Evolutionary conservation across 2,329 filamentous ascomycete species (phyloP).

Genomic region (Fusarium phyllophilum): DNA sequence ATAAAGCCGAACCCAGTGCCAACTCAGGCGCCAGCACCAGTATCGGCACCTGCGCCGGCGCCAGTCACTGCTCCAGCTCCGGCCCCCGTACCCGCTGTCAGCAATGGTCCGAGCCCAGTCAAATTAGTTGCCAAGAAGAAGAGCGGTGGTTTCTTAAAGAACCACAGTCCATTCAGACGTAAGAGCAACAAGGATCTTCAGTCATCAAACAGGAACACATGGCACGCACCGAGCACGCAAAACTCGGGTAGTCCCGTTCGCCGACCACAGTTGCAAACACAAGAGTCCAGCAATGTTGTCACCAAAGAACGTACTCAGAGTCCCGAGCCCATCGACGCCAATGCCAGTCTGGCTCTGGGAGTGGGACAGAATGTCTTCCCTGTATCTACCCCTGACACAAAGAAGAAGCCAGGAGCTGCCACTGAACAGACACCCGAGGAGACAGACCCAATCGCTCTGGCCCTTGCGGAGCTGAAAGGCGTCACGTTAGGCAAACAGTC

Average conservation of each 20-base stretch:
- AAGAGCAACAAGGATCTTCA: slow-evolving; percentile 84
- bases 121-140: slow-evolving; percentile 75
- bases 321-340: slow-evolving; percentile 88
- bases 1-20: slow-evolving; percentile 15
- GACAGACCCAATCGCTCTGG: slow-evolving; percentile 88
- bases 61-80: neutral
- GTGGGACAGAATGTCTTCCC: slow-evolving; percentile 97
- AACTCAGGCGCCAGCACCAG: neutral
- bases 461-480: slow-evolving; percentile 91
- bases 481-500: slow-evolving; percentile 81
- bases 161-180: slow-evolving; percentile 89
- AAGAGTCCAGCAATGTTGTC: slow-evolving; percentile 51
- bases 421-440: slow-evolving; percentile 64
- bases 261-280: slow-evolving; percentile 53
- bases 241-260: slow-evolving; percentile 48
- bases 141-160: slow-evolving; percentile 92
- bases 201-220: slow-evolving; percentile 66
- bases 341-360: slow-evolving; percentile 92
- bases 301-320: slow-evolving; percentile 64
- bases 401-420: slow-evolving; percentile 46
- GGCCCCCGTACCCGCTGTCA: neutral
- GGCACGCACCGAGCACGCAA: slow-evolving; percentile 57
- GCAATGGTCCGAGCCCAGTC: slow-evolving; percentile 58
- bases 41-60: neutral
- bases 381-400: slow-evolving; percentile 80